phyloP scores from a whole-genome alignment of 2,329 filamentous ascomycete species.

The Paramyrothecium sp. region DNA sequence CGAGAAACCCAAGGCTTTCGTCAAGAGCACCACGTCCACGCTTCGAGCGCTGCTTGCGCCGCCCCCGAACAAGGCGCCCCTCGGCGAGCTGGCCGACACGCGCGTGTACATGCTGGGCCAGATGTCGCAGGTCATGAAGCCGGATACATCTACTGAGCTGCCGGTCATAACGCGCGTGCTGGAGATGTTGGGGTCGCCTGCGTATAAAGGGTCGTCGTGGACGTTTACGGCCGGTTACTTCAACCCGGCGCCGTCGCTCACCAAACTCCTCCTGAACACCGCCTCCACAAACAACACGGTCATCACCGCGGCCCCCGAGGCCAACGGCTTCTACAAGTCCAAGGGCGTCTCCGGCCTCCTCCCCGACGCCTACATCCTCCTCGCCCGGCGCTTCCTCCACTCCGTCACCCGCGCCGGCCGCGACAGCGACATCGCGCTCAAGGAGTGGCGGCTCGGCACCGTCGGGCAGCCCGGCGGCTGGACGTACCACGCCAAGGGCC shows the following conservation, averaged over 20 bases:
- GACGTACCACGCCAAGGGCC: conserved; percentile 97
- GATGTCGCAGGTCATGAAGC: conserved; percentile 78
- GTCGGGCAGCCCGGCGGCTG: conserved; percentile 81
- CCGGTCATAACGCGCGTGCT: conserved; percentile 77
- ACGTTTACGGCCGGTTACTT: conserved; percentile 98
- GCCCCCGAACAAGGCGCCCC: conserved; percentile 3
- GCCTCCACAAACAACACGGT: conserved; percentile 72
- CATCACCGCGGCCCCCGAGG: conserved; percentile 87
- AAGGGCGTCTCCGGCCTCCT: conserved; percentile 86
- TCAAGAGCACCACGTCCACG: conserved; percentile 63
- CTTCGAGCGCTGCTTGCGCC: conserved; percentile 64
- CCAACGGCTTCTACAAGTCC: conserved; percentile 93
- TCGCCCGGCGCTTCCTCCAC: conserved; percentile 78
- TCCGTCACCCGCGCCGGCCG: conserved; percentile 45
- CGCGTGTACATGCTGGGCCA: conserved; percentile 85
- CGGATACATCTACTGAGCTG: conserved; percentile 84
- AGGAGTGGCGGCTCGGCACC: conserved; percentile 84
- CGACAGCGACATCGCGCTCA: conserved; percentile 64
- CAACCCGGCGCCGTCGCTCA: conserved; percentile 87
- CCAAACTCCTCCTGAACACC: conserved; percentile 74
- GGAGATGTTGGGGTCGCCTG: conserved; percentile 60
- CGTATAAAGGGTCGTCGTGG: conserved; percentile 74
- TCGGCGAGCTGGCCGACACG: conserved; percentile 50
- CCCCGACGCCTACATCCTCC: conserved; percentile 86
- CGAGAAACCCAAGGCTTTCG: conserved; percentile 66